These are phyloP conservation scores for Trichoderma hamatum DNA, from an alignment of 2,329 filamentous ascomycete genomes.

Conservation along the genomic window DNA sequence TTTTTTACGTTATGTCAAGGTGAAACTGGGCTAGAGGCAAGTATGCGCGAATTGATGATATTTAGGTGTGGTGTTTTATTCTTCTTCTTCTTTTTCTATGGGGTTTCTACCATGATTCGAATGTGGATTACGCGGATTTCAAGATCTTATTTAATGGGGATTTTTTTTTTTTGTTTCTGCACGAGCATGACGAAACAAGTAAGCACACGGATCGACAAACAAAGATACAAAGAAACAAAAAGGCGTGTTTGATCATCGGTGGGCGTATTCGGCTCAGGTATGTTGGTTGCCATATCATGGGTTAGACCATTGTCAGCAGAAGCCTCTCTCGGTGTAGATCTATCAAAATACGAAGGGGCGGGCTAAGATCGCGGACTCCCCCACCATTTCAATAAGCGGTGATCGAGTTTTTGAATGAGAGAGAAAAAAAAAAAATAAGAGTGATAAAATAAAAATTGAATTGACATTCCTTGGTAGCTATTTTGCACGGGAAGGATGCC, in stretches of 20 bases:
- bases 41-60: background rate
- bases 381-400: background rate
- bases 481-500: background rate
- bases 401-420: background rate
- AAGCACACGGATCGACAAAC: background rate
- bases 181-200: background rate
- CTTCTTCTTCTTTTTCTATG: background rate
- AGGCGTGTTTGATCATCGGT: background rate
- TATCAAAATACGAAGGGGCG: background rate
- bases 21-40: background rate
- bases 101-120: background rate
- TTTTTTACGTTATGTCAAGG: background rate
- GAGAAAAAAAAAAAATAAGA: background rate
- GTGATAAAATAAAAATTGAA: background rate
- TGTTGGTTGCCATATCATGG: background rate
- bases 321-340: slow-evolving; percentile 10
- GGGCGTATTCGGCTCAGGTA: background rate
- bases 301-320: background rate
- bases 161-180: background rate
- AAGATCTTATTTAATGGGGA: background rate
- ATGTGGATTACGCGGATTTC: background rate
- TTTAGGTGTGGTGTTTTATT: background rate
- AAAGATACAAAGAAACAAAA: background rate
- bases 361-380: background rate
- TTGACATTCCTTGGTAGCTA: background rate